Conservation (phyloP, 768 basidiomycete genomes). For the Gautieria morchelliformis region DNA sequence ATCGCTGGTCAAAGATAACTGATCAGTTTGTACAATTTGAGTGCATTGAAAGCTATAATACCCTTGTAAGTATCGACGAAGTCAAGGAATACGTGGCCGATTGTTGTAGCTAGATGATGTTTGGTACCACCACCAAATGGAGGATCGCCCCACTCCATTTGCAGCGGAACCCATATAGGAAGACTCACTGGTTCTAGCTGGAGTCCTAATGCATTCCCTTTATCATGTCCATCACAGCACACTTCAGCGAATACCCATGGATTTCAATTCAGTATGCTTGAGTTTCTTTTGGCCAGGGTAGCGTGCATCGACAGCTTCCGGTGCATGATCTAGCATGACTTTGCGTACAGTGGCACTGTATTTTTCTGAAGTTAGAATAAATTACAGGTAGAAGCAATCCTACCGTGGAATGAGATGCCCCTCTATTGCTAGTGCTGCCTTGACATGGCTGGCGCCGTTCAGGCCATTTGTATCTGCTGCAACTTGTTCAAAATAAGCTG, state of each 20-base stretch:
- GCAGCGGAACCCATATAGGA: constrained; percentile 19
- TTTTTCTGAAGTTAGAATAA: not conserved
- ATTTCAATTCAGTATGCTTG: not conserved
- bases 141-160: constrained; percentile 18
- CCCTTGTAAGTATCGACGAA: constrained; percentile 15
- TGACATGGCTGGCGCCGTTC: not conserved
- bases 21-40: too few species aligned
- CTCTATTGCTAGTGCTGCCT: not conserved
- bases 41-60: too few species aligned
- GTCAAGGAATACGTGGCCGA: constrained; percentile 27
- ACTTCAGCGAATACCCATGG: not conserved
- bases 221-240: not conserved
- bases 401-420: not conserved
- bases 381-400: not conserved
- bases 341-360: not conserved
- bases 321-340: not conserved
- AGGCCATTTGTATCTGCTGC: not conserved
- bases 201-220: not conserved
- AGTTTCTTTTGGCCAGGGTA: not conserved
- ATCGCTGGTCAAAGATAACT: too few species aligned
- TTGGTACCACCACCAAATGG: constrained; percentile 17
- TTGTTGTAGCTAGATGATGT: constrained; percentile 14
- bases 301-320: not conserved
- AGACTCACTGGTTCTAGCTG: not conserved
- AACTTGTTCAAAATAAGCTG: not conserved